These are phyloP conservation scores for Diutina scorzettiae DNA, from an alignment of 1,139 yeast species.

Conservation along the genomic window DNA sequence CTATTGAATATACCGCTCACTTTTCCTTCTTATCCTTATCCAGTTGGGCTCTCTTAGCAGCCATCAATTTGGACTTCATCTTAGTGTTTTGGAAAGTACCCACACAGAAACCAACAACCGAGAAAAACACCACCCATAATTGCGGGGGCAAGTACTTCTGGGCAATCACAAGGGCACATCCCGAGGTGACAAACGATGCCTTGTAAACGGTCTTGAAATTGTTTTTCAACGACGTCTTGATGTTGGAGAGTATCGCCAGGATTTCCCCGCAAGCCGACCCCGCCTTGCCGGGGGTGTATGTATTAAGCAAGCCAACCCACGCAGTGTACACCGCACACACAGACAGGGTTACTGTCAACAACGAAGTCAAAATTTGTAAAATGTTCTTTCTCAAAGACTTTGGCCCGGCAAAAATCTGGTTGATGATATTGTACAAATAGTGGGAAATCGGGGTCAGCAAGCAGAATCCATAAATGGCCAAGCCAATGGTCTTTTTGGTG, in stretches of 20 bases:
- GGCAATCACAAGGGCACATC: conserved; percentile 54
- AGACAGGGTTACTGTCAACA: conserved; percentile 53
- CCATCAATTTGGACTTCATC: conserved; percentile 32
- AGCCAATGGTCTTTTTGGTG: conserved; percentile 40
- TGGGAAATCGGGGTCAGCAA: conserved; percentile 72
- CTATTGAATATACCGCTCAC: neutral
- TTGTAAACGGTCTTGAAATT: conserved; percentile 48
- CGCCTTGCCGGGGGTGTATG: conserved; percentile 15
- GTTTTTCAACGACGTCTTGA: conserved; percentile 25
- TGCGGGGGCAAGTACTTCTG: conserved; percentile 62
- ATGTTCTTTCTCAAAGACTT: conserved; percentile 29
- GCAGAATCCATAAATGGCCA: conserved; percentile 63
- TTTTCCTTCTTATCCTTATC: conserved; percentile 1
- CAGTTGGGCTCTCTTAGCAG: neutral
- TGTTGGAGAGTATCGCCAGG: neutral
- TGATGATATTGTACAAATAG: conserved; percentile 37
- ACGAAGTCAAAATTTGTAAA: conserved; percentile 47
- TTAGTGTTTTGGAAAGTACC: conserved; percentile 71
- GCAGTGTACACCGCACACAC: conserved; percentile 44
- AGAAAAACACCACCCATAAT: conserved; percentile 79
- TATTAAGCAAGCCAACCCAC: conserved; percentile 39
- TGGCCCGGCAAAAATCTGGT: conserved; percentile 27
- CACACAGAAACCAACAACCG: conserved; percentile 56
- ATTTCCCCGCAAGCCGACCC: conserved; percentile 3
- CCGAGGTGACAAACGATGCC: conserved; percentile 55